Percentiles rank a stretch among this genome's conserved stretches.
phyloP scores from a whole-genome alignment of 768 basidiomycete species.

The Russula sp. region DNA sequence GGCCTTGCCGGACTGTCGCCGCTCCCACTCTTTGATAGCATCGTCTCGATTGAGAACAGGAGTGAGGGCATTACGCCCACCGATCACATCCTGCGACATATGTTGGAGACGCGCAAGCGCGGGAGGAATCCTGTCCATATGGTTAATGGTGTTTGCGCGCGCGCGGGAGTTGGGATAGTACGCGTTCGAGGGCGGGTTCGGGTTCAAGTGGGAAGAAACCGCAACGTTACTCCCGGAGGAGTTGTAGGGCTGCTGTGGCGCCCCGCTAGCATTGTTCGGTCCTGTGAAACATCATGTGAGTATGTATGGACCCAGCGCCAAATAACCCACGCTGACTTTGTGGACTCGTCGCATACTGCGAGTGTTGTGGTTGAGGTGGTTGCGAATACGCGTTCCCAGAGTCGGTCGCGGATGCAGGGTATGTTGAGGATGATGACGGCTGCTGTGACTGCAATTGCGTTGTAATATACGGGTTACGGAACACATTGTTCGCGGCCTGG shows the following conservation, averaged over 20 bases:
- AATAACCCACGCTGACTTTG: conserved; percentile 38
- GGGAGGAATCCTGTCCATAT: conserved; percentile 90
- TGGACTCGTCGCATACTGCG: conserved; percentile 30
- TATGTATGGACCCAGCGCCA: conserved; percentile 49
- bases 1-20: conserved; percentile 73
- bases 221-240: conserved; percentile 21
- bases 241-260: conserved; percentile 27
- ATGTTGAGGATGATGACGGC: conserved; percentile 35
- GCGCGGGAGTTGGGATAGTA: conserved; percentile 70
- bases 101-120: conserved; percentile 87
- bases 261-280: conserved; percentile 33
- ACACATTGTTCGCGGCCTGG: conserved; percentile 64
- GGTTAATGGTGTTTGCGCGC: conserved; percentile 89
- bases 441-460: conserved; percentile 39
- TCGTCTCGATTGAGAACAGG: conserved; percentile 95
- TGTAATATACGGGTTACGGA: conserved; percentile 79
- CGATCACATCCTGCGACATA: conserved; percentile 81
- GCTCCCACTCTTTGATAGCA: conserved; percentile 93
- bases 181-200: conserved; percentile 60
- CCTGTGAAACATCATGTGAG: conserved; percentile 47
- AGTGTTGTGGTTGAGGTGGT: conserved; percentile 29
- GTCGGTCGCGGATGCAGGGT: conserved; percentile 34
- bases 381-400: conserved; percentile 31
- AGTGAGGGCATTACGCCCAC: conserved; percentile 78
- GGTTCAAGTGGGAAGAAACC: conserved; percentile 35